phyloP scores from a whole-genome alignment of 306 rosid species.

The Malus orientalis region DNA sequence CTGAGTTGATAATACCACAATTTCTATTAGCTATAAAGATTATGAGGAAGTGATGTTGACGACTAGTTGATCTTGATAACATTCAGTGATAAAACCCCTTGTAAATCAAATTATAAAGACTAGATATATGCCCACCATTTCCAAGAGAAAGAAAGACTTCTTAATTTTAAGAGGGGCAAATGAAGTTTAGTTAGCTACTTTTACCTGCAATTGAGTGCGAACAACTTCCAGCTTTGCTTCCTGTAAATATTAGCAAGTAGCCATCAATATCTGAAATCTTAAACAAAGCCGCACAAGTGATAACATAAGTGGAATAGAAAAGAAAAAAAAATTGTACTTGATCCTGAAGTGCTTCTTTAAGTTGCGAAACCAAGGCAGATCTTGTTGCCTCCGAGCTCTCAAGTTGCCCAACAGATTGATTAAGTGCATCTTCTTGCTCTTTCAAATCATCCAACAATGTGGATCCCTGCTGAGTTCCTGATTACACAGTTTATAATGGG shows the following conservation, averaged over 20 bases:
- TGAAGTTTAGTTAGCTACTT: slow-evolving; percentile 17
- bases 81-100: neutral
- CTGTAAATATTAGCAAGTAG: slow-evolving; percentile 40
- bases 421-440: slow-evolving; percentile 59
- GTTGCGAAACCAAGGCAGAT: slow-evolving; percentile 55
- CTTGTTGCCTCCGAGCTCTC: slow-evolving; percentile 58
- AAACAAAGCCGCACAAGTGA: neutral
- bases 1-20: neutral
- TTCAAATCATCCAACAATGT: slow-evolving; percentile 50
- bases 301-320: neutral
- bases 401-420: slow-evolving; percentile 50
- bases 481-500: neutral
- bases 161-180: neutral
- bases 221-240: slow-evolving; percentile 66
- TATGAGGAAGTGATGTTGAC: neutral
- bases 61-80: neutral
- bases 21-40: neutral
- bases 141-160: neutral
- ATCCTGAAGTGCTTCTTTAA: slow-evolving; percentile 77
- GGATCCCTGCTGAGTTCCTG: slow-evolving; percentile 64
- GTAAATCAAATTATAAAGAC: neutral
- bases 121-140: neutral
- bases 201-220: slow-evolving; percentile 69
- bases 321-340: slow-evolving; percentile 38
- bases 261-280: neutral